Evolutionary conservation across 1,139 yeast species (phyloP), one percentile per base, ranked within the genome.

Genomic region (Diutina rugosa): DNA sequence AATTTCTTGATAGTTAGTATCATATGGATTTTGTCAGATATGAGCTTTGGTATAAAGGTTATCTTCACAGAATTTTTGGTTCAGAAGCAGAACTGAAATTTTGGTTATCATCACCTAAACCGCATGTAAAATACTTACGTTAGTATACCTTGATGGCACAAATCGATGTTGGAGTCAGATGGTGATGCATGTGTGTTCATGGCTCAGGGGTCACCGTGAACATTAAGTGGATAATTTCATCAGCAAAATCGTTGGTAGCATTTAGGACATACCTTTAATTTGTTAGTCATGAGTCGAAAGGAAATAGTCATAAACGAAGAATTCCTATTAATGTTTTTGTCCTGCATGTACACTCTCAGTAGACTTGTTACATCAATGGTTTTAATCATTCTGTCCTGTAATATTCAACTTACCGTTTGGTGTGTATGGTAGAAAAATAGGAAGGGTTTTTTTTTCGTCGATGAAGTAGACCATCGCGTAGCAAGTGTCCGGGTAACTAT

Each of bases 1-100:
- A 21, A 5, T 29, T 47, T 29, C 38, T 47, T 28, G 3, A 47
- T 28, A 10, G 51, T 47, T 47, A 47, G 51, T 47, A 47, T 35
- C 41, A 9, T n/a, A 10, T 12, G 12, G 38, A 12, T 46, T 16
- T 14, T 56, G 59, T 64, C 67, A 65, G 67, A 64, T 63, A 63
- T 58, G 69, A 71, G 75, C 72, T 73, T 72, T 73, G 77, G 76
- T 71, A 68, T 62, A 55, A 58, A 61, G 71, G 78, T 75, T 84
- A 76, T 85, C 91, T 85, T 85, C 91, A 80, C 72, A 66, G 26
- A 69, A 62, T 67, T 64, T 68, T 74, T 81, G 81, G 78, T 86
- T 21, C 93, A 86, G 93, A 86, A 86, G 93, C 93, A 86, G 93
- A 86, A 86, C 93, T 86, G 93, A 83, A 76, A 69, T 58, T 65